Evolutionary conservation across 2,329 filamentous ascomycete species (phyloP).

Genomic region (Dactylellina cionopaga): DNA sequence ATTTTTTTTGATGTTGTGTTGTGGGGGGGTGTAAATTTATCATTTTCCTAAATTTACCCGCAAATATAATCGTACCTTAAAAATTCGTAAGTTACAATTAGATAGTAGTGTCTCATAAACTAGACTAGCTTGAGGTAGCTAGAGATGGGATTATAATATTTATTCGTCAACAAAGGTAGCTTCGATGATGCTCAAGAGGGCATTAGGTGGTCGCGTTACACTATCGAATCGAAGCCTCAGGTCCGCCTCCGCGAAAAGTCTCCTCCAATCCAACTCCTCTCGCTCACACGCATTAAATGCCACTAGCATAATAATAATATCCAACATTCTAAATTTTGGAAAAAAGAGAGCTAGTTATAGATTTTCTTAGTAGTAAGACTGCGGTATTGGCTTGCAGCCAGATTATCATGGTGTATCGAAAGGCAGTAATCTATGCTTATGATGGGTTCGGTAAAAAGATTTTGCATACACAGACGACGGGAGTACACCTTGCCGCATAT

Average conservation of each 20-base stretch:
- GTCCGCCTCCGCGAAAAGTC: conserved; percentile 57
- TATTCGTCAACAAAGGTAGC: conserved; percentile 38
- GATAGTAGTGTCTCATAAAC: conserved; percentile 48
- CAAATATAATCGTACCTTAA: too few relatives aligned
- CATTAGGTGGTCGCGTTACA: conserved; percentile 21
- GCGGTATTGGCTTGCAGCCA: background rate
- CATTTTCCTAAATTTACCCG: too few relatives aligned
- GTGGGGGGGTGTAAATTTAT: too few relatives aligned
- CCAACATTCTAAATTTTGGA: conserved; percentile 54
- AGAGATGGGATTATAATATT: background rate
- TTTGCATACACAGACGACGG: background rate
- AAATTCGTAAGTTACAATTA: too few relatives aligned
- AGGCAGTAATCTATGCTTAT: too few relatives aligned
- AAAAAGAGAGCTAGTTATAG: background rate
- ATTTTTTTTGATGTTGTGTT: too few relatives aligned
- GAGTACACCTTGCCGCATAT: background rate
- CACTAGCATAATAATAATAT: conserved; percentile 59
- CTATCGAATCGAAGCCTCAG: conserved; percentile 48
- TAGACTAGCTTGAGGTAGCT: background rate
- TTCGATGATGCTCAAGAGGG: conserved; percentile 34
- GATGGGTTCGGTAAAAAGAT: background rate
- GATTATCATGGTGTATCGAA: background rate
- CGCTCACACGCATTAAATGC: conserved; percentile 60
- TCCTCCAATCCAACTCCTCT: conserved; percentile 59
- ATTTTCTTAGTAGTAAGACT: background rate